Evolutionary conservation across 768 basidiomycete genomes (phyloP), one percentile per base, ranked within the genome.

Genomic region (Boletellus emodensis): DNA sequence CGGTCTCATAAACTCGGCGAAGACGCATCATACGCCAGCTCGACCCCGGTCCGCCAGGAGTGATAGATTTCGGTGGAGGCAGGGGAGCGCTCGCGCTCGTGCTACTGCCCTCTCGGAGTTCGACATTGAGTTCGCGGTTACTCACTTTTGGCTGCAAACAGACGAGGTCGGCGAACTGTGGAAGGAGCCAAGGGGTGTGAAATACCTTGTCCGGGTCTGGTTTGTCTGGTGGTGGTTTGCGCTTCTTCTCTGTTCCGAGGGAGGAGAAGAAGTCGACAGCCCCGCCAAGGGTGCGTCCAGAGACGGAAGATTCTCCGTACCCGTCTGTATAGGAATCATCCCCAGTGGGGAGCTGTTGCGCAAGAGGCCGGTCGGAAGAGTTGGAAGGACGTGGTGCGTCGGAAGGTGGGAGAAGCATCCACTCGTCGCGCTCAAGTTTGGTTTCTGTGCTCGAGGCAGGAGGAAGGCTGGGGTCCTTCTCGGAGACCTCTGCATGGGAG

Each of bases 1-100:
- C 92, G 3, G 88, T 80, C 65, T 98, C 95, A 62, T 91, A 94
- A 1, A 92, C 86, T 14, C 90, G 79, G 36, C 85, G 82, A 0
- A 99, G 80, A 59, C 94, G 92, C 85, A 90, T 93, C 96, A 98
- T 98, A 14, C 96, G 84, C 95, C 96, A 99, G 63, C 83, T 84
- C 3, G 91, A 92, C 11, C 95, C 95, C 5, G 94, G 88, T 2
- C 92, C 93, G 3, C 95, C 95, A 0, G 93, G 91, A 0, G 79
- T 81, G 48, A 73, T 65, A 18, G 79, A 62, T 64, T 78, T 81
- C 6, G 76, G 68, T 43, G 74, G 71, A 34, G 70, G 66, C 1
- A 72, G 61, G 2, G 61, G 56, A 15, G 38, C 71, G 44, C 74
- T 71, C 12, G 72, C 64, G 50, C 79, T 68, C 22, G 72, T 64